Conservation (phyloP, 202 grass and related monocot genomes). For the Schoenoplectus triqueter region DNA sequence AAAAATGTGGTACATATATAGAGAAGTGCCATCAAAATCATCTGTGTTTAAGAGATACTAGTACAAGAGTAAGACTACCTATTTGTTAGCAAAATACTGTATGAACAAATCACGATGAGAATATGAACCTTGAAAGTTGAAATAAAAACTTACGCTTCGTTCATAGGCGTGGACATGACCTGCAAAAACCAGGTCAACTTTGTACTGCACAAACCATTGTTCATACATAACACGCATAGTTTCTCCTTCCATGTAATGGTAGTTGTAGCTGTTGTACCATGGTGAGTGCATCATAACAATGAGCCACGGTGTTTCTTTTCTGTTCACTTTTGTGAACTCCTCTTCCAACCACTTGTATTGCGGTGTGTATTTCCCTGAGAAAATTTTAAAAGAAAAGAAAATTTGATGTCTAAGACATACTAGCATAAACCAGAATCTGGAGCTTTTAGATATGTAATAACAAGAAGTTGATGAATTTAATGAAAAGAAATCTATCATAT, state of each 20-base stretch:
- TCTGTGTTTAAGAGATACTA: too few relatives aligned
- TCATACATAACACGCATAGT: conserved; percentile 89
- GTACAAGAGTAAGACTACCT: not conserved
- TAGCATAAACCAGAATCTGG: not conserved
- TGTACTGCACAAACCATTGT: conserved; percentile 82
- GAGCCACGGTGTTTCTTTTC: conserved; percentile 90
- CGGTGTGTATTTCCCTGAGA: conserved; percentile 75
- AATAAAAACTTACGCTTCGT: conserved; percentile 58
- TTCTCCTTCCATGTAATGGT: conserved; percentile 96
- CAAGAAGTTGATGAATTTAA: not conserved
- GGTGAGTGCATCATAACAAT: conserved; percentile 85
- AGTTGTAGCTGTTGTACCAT: conserved; percentile 97
- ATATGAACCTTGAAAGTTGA: not conserved
- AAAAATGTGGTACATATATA: too few relatives aligned
- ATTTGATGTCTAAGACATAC: not conserved
- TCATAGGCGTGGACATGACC: conserved; percentile 95
- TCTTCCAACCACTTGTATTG: conserved; percentile 81
- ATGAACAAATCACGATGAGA: not conserved
- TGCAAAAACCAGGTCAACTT: conserved; percentile 81
- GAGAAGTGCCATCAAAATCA: too few relatives aligned
- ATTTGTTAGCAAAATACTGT: not conserved
- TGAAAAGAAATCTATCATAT: not conserved
- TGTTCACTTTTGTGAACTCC: conserved; percentile 89
- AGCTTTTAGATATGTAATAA: not conserved
- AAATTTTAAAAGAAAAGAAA: conserved; percentile 22